phyloP scores from a whole-genome alignment of 2,329 filamentous ascomycete genomes.

The Xylariaceae sp. region DNA sequence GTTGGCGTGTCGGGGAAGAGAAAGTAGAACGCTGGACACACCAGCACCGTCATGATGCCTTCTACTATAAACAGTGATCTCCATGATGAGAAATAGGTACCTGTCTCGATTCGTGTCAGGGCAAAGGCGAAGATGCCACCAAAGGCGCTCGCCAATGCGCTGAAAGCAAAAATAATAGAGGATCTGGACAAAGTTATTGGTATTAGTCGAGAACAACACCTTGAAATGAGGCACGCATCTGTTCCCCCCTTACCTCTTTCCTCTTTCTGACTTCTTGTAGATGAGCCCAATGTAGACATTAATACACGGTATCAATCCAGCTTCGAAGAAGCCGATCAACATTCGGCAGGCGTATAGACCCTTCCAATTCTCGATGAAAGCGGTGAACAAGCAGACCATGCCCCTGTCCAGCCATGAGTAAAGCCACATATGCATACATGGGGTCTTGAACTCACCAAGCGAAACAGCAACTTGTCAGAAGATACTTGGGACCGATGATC shows the following conservation, averaged over 20 bases:
- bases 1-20: constrained; percentile 23
- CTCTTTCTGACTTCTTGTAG: constrained; percentile 26
- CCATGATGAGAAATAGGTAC: constrained; percentile 31
- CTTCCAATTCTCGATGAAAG: constrained; percentile 25
- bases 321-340: constrained; percentile 20
- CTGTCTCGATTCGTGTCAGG: constrained; percentile 31
- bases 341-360: constrained; percentile 19
- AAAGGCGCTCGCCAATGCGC: constrained; percentile 36
- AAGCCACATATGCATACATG: not conserved
- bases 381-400: constrained; percentile 22
- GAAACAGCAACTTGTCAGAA: constrained; percentile 21
- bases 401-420: constrained; percentile 7
- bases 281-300: constrained; percentile 33
- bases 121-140: constrained; percentile 39
- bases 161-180: constrained; percentile 36
- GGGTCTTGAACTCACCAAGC: constrained; percentile 14
- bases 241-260: constrained; percentile 20
- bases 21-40: constrained; percentile 26
- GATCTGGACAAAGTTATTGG: constrained; percentile 15
- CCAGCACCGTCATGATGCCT: constrained; percentile 32
- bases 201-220: not conserved
- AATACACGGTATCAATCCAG: constrained; percentile 37
- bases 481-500: constrained; percentile 27
- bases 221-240: not conserved
- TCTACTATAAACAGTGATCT: constrained; percentile 37